phyloP scores from a whole-genome alignment of 495 filamentous ascomycete species.

The Tuber borchii region DNA sequence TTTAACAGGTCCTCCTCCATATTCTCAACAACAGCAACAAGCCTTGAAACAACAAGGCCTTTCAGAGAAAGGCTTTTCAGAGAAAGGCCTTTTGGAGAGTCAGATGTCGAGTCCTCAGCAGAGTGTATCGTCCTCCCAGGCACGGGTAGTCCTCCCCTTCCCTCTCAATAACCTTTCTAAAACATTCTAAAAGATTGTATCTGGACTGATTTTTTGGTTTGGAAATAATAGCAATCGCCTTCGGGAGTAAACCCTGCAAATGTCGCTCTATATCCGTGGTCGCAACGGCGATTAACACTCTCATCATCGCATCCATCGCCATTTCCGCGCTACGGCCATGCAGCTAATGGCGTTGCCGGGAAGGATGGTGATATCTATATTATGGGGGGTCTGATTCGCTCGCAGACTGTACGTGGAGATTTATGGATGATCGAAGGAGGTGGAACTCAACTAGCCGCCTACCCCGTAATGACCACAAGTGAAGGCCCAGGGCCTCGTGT shows the following conservation, averaged over 20 bases:
- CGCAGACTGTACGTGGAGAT: conserved; percentile 90
- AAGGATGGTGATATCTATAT: conserved; percentile 97
- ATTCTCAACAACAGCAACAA: conserved; percentile 51
- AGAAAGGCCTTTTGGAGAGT: conserved; percentile 44
- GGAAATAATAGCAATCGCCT: conserved; percentile 35
- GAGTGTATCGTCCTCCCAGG: conserved; percentile 26
- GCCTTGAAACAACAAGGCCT: conserved; percentile 47
- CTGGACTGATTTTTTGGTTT: conserved; percentile 21
- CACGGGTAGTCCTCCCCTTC: conserved; percentile 9
- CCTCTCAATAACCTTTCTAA: conserved; percentile 1
- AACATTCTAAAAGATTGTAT: conserved; percentile 4
- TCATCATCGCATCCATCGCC: conserved; percentile 74
- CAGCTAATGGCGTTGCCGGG: conserved; percentile 82
- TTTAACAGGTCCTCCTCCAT: conserved; percentile 43
- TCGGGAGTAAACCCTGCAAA: conserved; percentile 33
- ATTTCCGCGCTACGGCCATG: conserved; percentile 94
- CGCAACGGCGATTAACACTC: conserved; percentile 79
- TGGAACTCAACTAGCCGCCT: conserved; percentile 73
- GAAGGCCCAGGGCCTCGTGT: conserved; percentile 95
- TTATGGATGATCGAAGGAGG: conserved; percentile 96
- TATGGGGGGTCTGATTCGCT: conserved; percentile 94
- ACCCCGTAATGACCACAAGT: conserved; percentile 80
- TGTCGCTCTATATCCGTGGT: conserved; percentile 84
- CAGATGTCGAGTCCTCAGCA: conserved; percentile 41
- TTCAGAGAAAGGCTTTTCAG: conserved; percentile 34